Evolutionary conservation across 768 basidiomycete species (phyloP).

Genomic region (Serendipita vermifera): DNA sequence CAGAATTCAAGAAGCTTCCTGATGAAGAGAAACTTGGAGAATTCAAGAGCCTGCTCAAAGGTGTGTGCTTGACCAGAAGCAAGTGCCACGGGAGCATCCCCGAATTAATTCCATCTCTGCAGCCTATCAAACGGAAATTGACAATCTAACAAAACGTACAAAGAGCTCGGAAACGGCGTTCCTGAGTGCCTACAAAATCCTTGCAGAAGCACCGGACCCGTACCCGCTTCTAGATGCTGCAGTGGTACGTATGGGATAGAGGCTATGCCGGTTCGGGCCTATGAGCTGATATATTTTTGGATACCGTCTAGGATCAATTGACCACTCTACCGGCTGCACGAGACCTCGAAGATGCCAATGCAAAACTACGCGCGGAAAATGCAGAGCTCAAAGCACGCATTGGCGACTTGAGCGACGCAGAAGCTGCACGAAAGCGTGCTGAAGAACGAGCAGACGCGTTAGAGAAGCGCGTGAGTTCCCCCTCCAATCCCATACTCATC

Average conservation of each 20-base stretch:
- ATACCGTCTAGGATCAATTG: constrained; percentile 85
- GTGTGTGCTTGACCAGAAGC: constrained; percentile 30
- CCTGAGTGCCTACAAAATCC: constrained; percentile 88
- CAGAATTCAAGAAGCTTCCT: constrained; percentile 93
- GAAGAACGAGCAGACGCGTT: constrained; percentile 62
- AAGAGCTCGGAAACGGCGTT: constrained; percentile 92
- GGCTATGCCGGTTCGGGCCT: not conserved
- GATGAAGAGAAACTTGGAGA: constrained; percentile 77
- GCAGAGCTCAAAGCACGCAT: constrained; percentile 58
- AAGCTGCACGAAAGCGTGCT: constrained; percentile 61
- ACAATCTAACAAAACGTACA: constrained; percentile 83
- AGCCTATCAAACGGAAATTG: constrained; percentile 97
- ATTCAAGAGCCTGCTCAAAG: constrained; percentile 84
- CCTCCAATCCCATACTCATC: not conserved
- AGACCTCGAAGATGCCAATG: constrained; percentile 61
- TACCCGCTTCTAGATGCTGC: constrained; percentile 92
- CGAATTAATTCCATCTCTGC: not conserved
- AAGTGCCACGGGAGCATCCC: not conserved
- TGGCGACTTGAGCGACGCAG: constrained; percentile 47
- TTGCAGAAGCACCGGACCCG: constrained; percentile 95
- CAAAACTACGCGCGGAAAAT: constrained; percentile 69
- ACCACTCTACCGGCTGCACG: constrained; percentile 75
- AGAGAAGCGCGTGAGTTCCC: constrained; percentile 57
- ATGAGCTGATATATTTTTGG: not conserved
- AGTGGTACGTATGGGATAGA: constrained; percentile 41